Conservation (phyloP, 345 rosid genomes). For the Triadica sebifera region DNA sequence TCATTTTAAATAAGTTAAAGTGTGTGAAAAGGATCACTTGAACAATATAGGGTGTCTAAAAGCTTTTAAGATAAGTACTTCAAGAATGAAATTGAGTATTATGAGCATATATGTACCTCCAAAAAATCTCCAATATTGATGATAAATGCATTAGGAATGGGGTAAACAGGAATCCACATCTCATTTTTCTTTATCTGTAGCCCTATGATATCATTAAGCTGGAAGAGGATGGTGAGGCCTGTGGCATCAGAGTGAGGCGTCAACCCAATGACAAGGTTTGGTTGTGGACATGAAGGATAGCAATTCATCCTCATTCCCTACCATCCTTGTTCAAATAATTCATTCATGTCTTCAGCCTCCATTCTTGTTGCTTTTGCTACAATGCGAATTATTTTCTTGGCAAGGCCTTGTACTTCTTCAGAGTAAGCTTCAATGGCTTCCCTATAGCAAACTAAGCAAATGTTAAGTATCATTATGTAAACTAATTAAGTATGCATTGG, state of each 20-base stretch:
- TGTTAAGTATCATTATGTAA: too few relatives aligned
- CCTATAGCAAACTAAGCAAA: neutral
- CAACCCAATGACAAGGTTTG: conserved; percentile 22
- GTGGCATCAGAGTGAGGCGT: conserved; percentile 14
- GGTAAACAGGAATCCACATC: conserved; percentile 15
- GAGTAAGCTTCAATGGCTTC: conserved; percentile 18
- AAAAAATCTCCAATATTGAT: conserved; percentile 20
- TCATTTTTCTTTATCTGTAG: conserved; percentile 15
- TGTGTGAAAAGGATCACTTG: too few relatives aligned
- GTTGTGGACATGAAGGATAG: conserved; percentile 26
- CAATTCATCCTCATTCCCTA: conserved; percentile 25
- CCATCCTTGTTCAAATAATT: conserved; percentile 16
- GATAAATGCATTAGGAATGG: conserved; percentile 23
- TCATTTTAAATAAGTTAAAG: too few relatives aligned
- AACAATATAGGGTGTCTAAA: too few relatives aligned
- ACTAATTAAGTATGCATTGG: too few relatives aligned
- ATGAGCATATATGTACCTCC: conserved; percentile 6
- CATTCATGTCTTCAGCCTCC: conserved; percentile 10
- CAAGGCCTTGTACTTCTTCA: conserved; percentile 16
- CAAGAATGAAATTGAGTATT: too few relatives aligned
- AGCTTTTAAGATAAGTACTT: too few relatives aligned
- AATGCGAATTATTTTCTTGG: conserved; percentile 10
- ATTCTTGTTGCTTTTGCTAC: conserved; percentile 18
- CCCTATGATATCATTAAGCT: conserved; percentile 7
- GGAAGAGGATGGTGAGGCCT: conserved; percentile 25